Conservation (phyloP, 352 stramenopile genomes). For the Globisporangium nunn region DNA sequence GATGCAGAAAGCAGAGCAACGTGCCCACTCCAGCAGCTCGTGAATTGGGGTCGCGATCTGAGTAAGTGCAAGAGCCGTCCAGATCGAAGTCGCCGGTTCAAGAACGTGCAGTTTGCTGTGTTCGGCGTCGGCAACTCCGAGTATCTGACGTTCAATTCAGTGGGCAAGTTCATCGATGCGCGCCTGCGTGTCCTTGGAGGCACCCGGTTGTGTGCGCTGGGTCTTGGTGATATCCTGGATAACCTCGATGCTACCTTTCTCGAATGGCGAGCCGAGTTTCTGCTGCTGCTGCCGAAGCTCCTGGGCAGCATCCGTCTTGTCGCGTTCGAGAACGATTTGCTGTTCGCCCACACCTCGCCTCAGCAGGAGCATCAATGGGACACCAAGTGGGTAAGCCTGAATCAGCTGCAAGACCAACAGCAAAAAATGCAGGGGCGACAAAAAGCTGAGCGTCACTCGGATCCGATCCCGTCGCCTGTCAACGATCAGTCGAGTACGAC, state of each 20-base stretch:
- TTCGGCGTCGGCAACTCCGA: slow-evolving; percentile 95
- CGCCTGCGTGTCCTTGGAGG: slow-evolving; percentile 79
- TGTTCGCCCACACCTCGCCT: slow-evolving; percentile 4
- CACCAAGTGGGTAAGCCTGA: background rate
- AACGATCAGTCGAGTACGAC: background rate
- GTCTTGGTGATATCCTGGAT: slow-evolving; percentile 90
- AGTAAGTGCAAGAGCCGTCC: slow-evolving; percentile 3
- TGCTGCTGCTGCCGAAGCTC: slow-evolving; percentile 15
- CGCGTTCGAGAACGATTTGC: slow-evolving; percentile 28
- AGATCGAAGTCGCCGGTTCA: background rate
- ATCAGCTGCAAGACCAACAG: slow-evolving; percentile 1
- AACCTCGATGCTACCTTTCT: slow-evolving; percentile 57
- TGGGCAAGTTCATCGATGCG: slow-evolving; percentile 88
- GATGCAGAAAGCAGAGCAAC: background rate
- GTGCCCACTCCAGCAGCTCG: slow-evolving; percentile 5
- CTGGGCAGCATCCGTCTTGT: slow-evolving; percentile 6
- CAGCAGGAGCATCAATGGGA: slow-evolving; percentile 1
- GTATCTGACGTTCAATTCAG: slow-evolving; percentile 94
- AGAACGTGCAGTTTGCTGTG: slow-evolving; percentile 84
- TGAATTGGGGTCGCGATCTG: slow-evolving; percentile 5
- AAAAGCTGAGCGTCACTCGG: background rate
- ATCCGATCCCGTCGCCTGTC: background rate
- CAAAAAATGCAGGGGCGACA: background rate
- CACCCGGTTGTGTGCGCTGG: slow-evolving; percentile 52
- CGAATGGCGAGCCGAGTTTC: slow-evolving; percentile 72